Base-by-base conservation (phyloP, 257 asterid genomes). In the Paulownia fortunei region DNA sequence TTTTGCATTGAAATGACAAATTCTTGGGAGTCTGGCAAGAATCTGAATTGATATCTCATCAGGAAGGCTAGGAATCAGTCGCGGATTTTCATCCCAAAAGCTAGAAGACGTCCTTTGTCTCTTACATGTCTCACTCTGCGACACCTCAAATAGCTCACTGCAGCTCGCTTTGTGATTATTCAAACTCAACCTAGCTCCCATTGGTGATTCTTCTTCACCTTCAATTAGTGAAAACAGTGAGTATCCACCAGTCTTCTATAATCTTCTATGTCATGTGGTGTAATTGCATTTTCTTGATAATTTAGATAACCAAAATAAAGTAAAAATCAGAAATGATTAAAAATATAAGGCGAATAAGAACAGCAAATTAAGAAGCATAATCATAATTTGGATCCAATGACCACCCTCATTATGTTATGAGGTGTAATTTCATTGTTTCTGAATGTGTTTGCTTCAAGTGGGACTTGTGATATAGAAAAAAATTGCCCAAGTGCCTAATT, bases 21-120 rank as follows among this genome's bases (percentile, higher is more conserved):
- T 79, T 71, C 97, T 83, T 12, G 98, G 97, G 51, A 93, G 82
- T 19, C 97, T 83, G 49, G 98, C 97, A 59, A 93, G 94, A 76
- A 93, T 88, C 81, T 91, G 96, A 72, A 93, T 82, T 2, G 98
- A 89, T 77, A 93, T 84, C 81, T 93, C 98, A 76, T 93, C 97
- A 26, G 98, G 98, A 32, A 93, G 90, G 86, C 83, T 88, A 7
- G 97, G 96, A 72, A 93, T 87, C 47, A 93, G 82, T 23, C 90
- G 77, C 9, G 89, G 86, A 37, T 80, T 80, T 21, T 91, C 91
- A 70, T 93, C 96, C 94, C 93, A 86, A 72, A 87, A 87, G 80
- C 84, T 81, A 15, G 83, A 49, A 1, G 89, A 89, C n/a, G 87
- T 86, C 85, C 85, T 88, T 24, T 72, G 95, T 83, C 95, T 89